Base-by-base conservation (phyloP, 2,329 filamentous ascomycete species). In the Fusarium hainanense region DNA sequence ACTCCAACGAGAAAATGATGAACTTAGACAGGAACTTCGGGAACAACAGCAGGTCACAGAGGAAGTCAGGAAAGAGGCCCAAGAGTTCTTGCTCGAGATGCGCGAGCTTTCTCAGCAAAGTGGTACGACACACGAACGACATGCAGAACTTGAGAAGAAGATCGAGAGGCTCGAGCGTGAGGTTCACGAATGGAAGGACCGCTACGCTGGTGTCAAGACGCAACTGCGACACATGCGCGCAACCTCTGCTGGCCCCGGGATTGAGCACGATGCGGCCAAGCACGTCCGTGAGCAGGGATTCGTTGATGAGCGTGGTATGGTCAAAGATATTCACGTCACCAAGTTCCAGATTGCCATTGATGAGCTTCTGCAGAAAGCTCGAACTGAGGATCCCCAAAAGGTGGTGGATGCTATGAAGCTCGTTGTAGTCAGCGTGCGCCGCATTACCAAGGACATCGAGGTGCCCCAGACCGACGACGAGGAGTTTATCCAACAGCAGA, bases 301-400 rank as follows among this genome's bases (percentile, higher is more conserved):
- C 70, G 86, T 88, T 23, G 87, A 91, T 40, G 87, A 90, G 14
- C 87, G 90, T 63, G 96, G 96, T 8, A 79, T 96, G 23, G 89
- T 99, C 73, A 94, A 93, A 80, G 96, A 98, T 79, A 88, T 98
- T 14, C 92, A 98, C 77, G 89, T 99, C 70, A 98, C 95, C 52
- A 94, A 93, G 76, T 98, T 97, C 83, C 96, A 99, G 79, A 91
- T 98, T 64, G 89, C 94, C 23, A 92, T 99, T 66, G 95, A 99
- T 77, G 95, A 98, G 75, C 85, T 98, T 41, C 85, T 99, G 37
- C 91, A 91, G 69, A 88, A 86, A 42, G 93, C 94, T 20, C 90
- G 94, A 51, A 85, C 86, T 34, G 88, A 92, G n/a, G 88, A 92
- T 54, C 89, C 93, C 1, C 87, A 91, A 47, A 88, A 88, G 70